Base-by-base conservation (phyloP, 148 eudicot genomes). In the Chenopodium album region DNA sequence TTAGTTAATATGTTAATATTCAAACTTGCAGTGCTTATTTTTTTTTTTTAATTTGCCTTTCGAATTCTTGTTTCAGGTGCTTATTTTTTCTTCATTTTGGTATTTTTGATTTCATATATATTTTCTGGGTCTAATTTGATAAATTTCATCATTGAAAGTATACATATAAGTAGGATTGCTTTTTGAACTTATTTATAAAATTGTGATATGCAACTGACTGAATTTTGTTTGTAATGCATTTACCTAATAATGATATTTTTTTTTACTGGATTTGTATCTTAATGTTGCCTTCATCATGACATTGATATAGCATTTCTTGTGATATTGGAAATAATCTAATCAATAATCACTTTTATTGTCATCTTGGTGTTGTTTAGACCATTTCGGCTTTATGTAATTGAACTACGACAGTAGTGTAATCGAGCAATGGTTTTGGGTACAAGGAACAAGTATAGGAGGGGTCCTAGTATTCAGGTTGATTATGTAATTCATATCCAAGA, bases 401-500 rank as follows among this genome's bases (percentile, higher is more conserved):
- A 48, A 34, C 17, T 13, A 16, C 7, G 23, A 37, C 20, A 64
- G 28, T 29, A 48, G 31, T 54, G 41, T 73, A 37, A 64, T 16
- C 64, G 23, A 16, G 78, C 32, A 78, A 91, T 94, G 98, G 95
- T 94, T 76, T 79, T 89, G 78, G 95, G 99, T 71, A 71, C 85
- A 54, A 92, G 79, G 87, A 80, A 87, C 75, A 94, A 92, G 86
- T 88, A 62, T 71, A 85, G 93, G 86, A 92, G 87, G 81, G 89
- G 89, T 77, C 89, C 92, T 31, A 86, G 91, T n/a, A 85, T 88
- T 34, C 95, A 94, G 44, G 86, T 89, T 48, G 97, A 94, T 41
- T 94, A 89, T 80, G 67, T 82, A 23, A 84, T 96, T 60, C 89
- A 88, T 79, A 79, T 96, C 82, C 88, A 91, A 78, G 99, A 94